phyloP scores from a whole-genome alignment of 495 filamentous ascomycete genomes.

The Cudoniella acicularis region DNA sequence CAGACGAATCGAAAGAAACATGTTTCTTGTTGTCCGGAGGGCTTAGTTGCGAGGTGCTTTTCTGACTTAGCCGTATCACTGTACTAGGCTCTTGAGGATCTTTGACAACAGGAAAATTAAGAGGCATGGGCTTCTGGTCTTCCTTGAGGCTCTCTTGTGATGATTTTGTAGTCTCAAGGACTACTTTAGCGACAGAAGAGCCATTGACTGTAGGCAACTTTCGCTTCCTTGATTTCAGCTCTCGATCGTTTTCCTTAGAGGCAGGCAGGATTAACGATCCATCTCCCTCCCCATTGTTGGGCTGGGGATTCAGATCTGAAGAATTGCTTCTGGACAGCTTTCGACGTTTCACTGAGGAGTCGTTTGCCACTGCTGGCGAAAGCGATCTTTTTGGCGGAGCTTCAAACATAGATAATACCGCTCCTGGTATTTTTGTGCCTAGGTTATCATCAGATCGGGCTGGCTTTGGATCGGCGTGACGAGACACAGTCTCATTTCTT shows the following conservation, averaged over 20 bases:
- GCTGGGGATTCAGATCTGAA: no score
- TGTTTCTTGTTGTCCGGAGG: constrained; percentile 34
- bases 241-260: no score
- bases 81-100: constrained; percentile 66
- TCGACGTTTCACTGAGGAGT: not conserved
- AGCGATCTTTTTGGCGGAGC: not conserved
- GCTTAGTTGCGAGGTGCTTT: constrained; percentile 33
- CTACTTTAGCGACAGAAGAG: no score
- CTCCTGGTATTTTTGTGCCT: not conserved
- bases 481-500: not conserved
- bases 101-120: constrained; percentile 77
- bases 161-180: not conserved
- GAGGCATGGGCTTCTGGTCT: constrained; percentile 9
- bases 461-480: not conserved
- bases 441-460: not conserved
- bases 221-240: no score
- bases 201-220: no score
- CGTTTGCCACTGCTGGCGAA: not conserved
- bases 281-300: no score
- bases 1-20: constrained; percentile 32
- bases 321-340: not conserved
- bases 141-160: constrained; percentile 12
- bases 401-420: not conserved
- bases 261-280: no score
- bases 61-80: constrained; percentile 64